Base-by-base conservation (phyloP, 2,329 filamentous ascomycete genomes). In the Aspergillus persii region DNA sequence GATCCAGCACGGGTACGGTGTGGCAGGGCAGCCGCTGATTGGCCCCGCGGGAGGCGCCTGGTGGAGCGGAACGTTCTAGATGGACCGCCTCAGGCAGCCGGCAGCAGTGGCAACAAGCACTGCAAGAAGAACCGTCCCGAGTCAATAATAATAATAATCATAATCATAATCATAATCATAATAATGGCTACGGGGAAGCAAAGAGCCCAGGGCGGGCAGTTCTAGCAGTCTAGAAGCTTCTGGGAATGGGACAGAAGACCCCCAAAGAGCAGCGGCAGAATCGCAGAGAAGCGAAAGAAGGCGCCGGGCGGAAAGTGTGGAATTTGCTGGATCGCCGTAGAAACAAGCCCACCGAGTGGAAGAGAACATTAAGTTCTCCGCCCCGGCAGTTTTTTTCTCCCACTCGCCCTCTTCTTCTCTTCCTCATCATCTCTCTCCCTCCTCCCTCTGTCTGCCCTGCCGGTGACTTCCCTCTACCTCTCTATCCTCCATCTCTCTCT, bases 281-380 rank as follows among this genome's bases (percentile, higher is more conserved):
- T 39, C 15, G 50, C 31, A 26, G 54, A 58, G 44, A 60, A 51
- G 31, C 36, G 50, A 23, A 23, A 23, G 18, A 23, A 23, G 18
- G 18, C 18, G 18, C 18, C 18, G 18, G 18, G 57, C 54, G 55
- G 59, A 62, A 50, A 33, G 48, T 51, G 68, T 75, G 72, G 73
- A 76, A 75, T 71, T 71, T 67, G 69, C 71, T 76, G 73, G 73
- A 76, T 73, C 66, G 60, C 61, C 70, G 72, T 76, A 69, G 73
- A 76, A 76, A 64, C 68, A 58, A 63, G 39, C 66, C 61, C 67
- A 60, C 65, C 66, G 69, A 68, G 66, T 66, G 69, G 71, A 68
- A 65, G 63, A 63, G 58, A 66, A 68, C 69, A 67, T 69, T 71
- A 72, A 71, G 68, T 67, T 59, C 61, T 58, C 67, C 62, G 63